Conservation (phyloP, 1,284 basidiomycete genomes). For the Trichosporon sp. region DNA sequence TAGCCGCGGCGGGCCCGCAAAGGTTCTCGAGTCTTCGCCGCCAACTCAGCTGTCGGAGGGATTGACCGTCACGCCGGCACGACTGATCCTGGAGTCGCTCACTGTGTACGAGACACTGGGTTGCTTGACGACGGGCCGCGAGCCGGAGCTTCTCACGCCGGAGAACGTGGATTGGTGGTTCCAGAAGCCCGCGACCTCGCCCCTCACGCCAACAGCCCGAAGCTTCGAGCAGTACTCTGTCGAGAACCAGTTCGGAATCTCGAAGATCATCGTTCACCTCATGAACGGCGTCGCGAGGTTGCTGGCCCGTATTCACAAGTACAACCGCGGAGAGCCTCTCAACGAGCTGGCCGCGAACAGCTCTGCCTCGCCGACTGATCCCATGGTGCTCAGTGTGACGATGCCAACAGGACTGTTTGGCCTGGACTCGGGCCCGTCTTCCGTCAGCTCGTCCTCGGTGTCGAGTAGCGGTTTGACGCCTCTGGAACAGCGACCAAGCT, state of each 20-base stretch:
- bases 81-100: slow-evolving; percentile 52
- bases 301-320: slow-evolving; percentile 25
- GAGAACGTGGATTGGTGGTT: slow-evolving; percentile 50
- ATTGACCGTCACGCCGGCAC: slow-evolving; percentile 48
- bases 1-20: slow-evolving; percentile 46
- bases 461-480: not conserved
- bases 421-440: not conserved
- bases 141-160: slow-evolving; percentile 48
- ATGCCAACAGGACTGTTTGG: not conserved
- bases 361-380: slow-evolving; percentile 37
- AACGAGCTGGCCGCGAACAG: slow-evolving; percentile 17
- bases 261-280: slow-evolving; percentile 43
- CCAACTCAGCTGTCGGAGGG: slow-evolving; percentile 37
- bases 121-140: slow-evolving; percentile 49
- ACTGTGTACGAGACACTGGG: slow-evolving; percentile 53
- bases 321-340: slow-evolving; percentile 15
- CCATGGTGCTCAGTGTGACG: not conserved
- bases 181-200: slow-evolving; percentile 4
- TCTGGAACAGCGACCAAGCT: not conserved
- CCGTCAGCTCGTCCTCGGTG: slow-evolving; percentile 1
- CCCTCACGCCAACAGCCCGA: slow-evolving; percentile 20
- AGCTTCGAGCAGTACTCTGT: slow-evolving; percentile 49
- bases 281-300: slow-evolving; percentile 36
- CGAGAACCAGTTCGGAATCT: slow-evolving; percentile 53
- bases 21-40: slow-evolving; percentile 36